These are phyloP conservation scores for Colletotrichum cuscutae DNA, from an alignment of 2,329 filamentous ascomycete species.

Conservation along the genomic window DNA sequence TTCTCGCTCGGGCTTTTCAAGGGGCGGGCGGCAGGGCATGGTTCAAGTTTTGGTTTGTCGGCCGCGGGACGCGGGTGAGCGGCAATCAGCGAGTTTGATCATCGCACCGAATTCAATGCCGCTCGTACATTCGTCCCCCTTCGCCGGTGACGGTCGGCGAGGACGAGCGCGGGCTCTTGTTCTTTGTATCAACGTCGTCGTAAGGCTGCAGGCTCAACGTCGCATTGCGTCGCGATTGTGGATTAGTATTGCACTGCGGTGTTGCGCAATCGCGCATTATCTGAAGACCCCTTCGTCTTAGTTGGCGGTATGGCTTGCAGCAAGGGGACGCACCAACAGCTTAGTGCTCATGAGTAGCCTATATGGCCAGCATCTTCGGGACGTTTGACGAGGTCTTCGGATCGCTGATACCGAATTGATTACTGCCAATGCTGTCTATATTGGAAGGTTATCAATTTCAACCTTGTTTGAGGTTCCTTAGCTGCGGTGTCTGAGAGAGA, in stretches of 20 bases:
- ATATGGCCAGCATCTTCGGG: neutral
- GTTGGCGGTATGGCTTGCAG: neutral
- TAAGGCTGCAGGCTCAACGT: neutral
- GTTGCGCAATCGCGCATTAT: neutral
- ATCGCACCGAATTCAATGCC: neutral
- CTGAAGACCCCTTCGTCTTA: neutral
- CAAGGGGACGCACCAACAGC: neutral
- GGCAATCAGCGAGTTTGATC: slow-evolving; percentile 12
- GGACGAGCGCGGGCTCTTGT: neutral
- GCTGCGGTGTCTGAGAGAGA: neutral
- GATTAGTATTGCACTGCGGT: neutral
- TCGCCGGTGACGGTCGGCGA: neutral
- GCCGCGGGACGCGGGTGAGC: neutral
- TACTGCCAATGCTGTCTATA: neutral
- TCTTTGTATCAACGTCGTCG: neutral
- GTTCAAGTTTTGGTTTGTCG: neutral
- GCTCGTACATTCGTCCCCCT: slow-evolving; percentile 2
- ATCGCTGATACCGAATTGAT: neutral
- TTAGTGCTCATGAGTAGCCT: neutral
- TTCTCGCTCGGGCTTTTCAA: neutral
- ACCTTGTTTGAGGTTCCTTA: neutral
- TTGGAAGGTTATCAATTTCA: neutral
- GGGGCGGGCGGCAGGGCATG: neutral
- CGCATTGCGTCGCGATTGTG: neutral
- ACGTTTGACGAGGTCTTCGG: neutral